Conservation (phyloP, 345 rosid genomes). For the Acer negundo region DNA sequence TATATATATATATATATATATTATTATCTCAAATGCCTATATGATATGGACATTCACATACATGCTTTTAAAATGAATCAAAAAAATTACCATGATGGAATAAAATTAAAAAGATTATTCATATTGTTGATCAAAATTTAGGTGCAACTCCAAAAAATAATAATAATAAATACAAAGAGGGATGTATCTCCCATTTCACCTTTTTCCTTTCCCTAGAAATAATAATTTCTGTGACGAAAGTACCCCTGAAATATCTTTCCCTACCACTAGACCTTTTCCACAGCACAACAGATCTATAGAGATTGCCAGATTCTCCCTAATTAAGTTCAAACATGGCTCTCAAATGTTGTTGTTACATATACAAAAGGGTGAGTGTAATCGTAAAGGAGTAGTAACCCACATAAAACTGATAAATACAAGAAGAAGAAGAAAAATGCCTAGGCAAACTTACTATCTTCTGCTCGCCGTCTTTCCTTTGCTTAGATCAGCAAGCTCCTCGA, state of each 20-base stretch:
- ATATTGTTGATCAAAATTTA: neutral
- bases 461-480: conserved; percentile 83
- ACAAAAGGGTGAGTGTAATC: neutral
- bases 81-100: neutral
- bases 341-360: neutral
- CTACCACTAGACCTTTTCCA: conserved; percentile 13
- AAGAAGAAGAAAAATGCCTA: neutral
- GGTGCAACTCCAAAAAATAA: neutral
- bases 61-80: neutral
- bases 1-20: no score
- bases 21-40: neutral
- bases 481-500: conserved; percentile 88
- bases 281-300: conserved; percentile 6
- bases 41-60: neutral
- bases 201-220: neutral
- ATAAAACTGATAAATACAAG: neutral
- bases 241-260: neutral
- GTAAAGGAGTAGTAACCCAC: neutral
- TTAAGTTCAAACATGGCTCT: neutral
- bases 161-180: neutral
- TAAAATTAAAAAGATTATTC: neutral
- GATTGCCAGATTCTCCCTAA: conserved; percentile 11
- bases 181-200: conserved; percentile 8
- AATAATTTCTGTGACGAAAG: neutral
- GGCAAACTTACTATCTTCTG: conserved; percentile 55